phyloP scores from a whole-genome alignment of 495 filamentous ascomycete genomes.

The Penicillium parvum region DNA sequence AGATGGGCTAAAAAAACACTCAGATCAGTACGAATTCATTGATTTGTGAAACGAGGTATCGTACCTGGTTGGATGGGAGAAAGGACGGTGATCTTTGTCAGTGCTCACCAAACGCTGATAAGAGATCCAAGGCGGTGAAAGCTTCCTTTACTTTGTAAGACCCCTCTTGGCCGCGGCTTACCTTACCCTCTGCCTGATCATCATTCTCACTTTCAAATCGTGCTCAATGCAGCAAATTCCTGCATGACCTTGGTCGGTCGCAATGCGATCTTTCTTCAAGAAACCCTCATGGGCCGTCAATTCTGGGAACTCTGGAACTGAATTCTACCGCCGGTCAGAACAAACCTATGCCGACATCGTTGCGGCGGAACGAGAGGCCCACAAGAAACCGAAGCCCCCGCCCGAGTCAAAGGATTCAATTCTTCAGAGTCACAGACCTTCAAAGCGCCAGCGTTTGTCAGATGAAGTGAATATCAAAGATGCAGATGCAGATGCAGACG shows the following conservation, averaged over 20 bases:
- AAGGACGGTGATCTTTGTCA: neutral
- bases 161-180: too few relatives aligned
- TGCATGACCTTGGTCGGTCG: neutral
- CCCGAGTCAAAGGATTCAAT: neutral
- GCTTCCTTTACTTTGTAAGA: neutral
- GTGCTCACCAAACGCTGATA: neutral
- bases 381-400: slow-evolving; percentile 20
- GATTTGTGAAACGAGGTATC: neutral
- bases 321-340: slow-evolving; percentile 64
- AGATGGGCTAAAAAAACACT: too few relatives aligned
- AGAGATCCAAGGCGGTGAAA: slow-evolving; percentile 7
- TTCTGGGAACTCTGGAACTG: slow-evolving; percentile 41
- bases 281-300: slow-evolving; percentile 55
- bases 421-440: neutral
- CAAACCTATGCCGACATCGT: slow-evolving; percentile 58
- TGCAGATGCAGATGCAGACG: too few relatives aligned
- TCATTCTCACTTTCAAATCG: neutral
- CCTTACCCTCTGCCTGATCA: neutral
- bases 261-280: slow-evolving; percentile 64
- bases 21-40: neutral
- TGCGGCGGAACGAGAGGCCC: slow-evolving; percentile 45
- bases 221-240: neutral
- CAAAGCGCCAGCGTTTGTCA: slow-evolving; percentile 13
- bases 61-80: slow-evolving; percentile 1
- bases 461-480: neutral